Conservation (phyloP, 2,329 filamentous ascomycete genomes). For the Trichoderma koningiopsis region DNA sequence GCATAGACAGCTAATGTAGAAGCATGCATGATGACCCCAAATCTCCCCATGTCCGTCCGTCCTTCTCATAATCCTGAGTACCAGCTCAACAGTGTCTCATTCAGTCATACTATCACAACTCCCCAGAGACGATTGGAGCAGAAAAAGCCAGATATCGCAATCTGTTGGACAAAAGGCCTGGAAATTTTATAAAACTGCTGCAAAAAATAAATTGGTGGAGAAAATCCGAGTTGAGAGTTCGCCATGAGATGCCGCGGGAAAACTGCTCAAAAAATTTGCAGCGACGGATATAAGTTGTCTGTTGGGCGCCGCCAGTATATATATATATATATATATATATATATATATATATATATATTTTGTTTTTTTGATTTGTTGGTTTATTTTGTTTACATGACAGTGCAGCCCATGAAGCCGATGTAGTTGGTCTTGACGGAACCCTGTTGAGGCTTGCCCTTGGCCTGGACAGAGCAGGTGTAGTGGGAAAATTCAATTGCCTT, state of each 20-base stretch:
- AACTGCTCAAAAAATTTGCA: not conserved
- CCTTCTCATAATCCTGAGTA: not conserved
- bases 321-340: too few species aligned
- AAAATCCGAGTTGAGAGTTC: not conserved
- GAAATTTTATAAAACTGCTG: not conserved
- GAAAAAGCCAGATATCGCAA: not conserved
- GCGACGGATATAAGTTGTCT: not conserved
- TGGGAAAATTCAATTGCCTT: too few species aligned
- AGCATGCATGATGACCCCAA: not conserved
- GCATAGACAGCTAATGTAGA: not conserved
- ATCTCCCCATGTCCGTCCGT: not conserved
- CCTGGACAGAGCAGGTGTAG: not conserved
- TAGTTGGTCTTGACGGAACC: not conserved
- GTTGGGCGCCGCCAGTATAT: not conserved
- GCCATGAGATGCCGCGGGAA: not conserved
- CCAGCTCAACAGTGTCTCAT: not conserved
- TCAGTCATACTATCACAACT: not conserved
- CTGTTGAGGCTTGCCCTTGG: not conserved
- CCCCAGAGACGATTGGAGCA: not conserved
- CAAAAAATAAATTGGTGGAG: not conserved
- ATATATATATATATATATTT: too few species aligned
- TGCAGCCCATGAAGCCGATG: constrained; percentile 35
- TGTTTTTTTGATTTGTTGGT: not conserved
- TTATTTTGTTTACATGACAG: constrained; percentile 38
- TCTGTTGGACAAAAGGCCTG: not conserved